These are phyloP conservation scores for Aphanomyces stellatus DNA, from an alignment of 352 stramenopile species.

Conservation along the genomic window DNA sequence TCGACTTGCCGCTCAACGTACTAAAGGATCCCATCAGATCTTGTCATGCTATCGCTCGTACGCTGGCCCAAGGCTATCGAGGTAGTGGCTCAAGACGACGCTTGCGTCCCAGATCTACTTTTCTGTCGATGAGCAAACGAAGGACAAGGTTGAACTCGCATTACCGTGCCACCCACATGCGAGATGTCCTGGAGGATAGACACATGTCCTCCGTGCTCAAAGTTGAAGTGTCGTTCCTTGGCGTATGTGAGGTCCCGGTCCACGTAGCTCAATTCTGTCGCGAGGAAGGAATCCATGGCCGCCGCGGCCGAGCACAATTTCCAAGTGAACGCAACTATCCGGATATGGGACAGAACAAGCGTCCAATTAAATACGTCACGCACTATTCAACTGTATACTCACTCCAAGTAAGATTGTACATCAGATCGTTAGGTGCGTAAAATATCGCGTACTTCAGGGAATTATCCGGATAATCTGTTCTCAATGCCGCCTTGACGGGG, in stretches of 20 bases:
- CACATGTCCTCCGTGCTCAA: neutral
- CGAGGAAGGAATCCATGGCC: neutral
- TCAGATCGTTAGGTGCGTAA: too few relatives aligned
- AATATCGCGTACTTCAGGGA: neutral
- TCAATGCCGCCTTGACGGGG: neutral
- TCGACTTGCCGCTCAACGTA: neutral
- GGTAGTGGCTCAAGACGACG: constrained; percentile 17
- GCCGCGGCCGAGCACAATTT: neutral
- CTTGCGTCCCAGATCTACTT: constrained; percentile 9
- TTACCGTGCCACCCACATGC: constrained; percentile 15
- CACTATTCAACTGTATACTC: neutral
- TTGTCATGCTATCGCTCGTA: neutral
- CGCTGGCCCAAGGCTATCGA: neutral
- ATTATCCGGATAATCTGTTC: constrained; percentile 5
- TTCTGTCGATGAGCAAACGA: neutral
- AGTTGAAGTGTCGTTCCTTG: neutral
- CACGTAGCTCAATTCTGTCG: constrained; percentile 5
- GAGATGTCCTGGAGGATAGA: constrained; percentile 3
- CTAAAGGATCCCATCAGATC: neutral
- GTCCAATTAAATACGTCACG: neutral
- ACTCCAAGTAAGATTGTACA: too few relatives aligned
- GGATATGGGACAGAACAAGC: too few relatives aligned
- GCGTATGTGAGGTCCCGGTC: constrained; percentile 7
- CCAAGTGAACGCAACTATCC: neutral
- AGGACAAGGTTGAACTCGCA: neutral